A percentile compares a stretch with the other conserved stretches of the same genome.
Evolutionary conservation across 371 early-diverging fungal genomes (phyloP).

Genomic region (Mucor piriformis): DNA sequence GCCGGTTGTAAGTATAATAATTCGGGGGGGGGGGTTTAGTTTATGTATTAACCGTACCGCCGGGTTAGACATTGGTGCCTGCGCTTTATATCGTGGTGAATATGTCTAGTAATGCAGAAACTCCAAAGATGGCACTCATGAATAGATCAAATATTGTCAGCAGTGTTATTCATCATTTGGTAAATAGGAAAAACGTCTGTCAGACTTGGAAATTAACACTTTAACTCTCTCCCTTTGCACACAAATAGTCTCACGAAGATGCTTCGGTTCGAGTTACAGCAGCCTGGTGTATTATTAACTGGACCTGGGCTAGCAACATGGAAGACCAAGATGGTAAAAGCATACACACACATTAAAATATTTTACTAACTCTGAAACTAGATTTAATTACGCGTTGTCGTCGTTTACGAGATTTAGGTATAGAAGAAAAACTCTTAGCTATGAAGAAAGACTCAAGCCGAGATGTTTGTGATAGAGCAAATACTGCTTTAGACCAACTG

Average conservation of each 20-base stretch:
- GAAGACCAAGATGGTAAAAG: constrained; percentile 56
- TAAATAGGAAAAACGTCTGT: constrained; percentile 20
- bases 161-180: constrained; percentile 62
- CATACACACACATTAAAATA: background rate
- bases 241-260: constrained; percentile 65
- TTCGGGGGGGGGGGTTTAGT: background rate
- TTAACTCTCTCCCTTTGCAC: no score
- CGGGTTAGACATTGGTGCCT: constrained; percentile 38
- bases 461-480: constrained; percentile 80
- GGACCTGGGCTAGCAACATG: constrained; percentile 72
- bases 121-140: constrained; percentile 71
- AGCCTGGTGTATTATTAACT: constrained; percentile 82
- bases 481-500: constrained; percentile 70
- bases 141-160: constrained; percentile 58
- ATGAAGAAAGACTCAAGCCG: constrained; percentile 59
- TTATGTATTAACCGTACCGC: background rate
- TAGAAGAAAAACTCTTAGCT: constrained; percentile 59
- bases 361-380: background rate
- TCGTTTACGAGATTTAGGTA: constrained; percentile 53
- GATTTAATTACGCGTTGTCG: constrained; percentile 27
- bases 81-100: constrained; percentile 73
- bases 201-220: no score
- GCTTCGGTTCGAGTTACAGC: constrained; percentile 74
- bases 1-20: constrained; percentile 25
- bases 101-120: constrained; percentile 71